Base-by-base conservation (phyloP, 441 rosid genomes). In the Populus trichocarpa region DNA sequence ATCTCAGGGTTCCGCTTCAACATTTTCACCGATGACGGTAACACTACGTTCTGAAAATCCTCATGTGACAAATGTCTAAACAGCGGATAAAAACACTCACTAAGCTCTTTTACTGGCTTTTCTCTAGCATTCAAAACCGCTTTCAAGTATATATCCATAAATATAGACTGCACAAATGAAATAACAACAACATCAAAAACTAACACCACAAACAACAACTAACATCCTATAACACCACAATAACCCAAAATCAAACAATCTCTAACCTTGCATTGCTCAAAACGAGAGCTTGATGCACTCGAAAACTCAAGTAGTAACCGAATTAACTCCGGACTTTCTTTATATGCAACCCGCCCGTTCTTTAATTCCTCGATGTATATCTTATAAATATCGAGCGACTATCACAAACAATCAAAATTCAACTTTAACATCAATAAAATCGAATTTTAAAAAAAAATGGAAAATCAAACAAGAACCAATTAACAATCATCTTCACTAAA, bases 1-100 rank as follows among this genome's bases (percentile, higher is more conserved):
- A 97, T 92, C 87, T 97, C 99, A 30, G 99, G 99, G 85, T 97
- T 97, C 80, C 99, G 98, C 87, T 92, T 97, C 78, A 97, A 83
- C 99, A 95, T 90, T 89, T 97, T 97, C 71, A 90, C 85, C 5
- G 92, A 90, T 73, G 99, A 85, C 25, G 99, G 97, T 84, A 95
- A 79, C 70, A 97, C 90, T 67, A 84, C 81, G 78, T 84, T 87
- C 83, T 92, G 97, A 83, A 97, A 90, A 82, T 97, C 96, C 78
- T 92, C 96, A 83, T 89, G 97, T 46, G 89, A 87, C 86, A 93
- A 83, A 50, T 79, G 86, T 69, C 33, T 78, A 85, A 91, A 91
- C 67, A 93, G 92, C 13, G 95, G 91, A 80, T 53, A 71, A 79
- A 97, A 93, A 67, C 89, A 87, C 84, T 89, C 95, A 78, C 92